Conservation (phyloP, 495 filamentous ascomycete genomes). For the Hyaloscypha hepaticicola region DNA sequence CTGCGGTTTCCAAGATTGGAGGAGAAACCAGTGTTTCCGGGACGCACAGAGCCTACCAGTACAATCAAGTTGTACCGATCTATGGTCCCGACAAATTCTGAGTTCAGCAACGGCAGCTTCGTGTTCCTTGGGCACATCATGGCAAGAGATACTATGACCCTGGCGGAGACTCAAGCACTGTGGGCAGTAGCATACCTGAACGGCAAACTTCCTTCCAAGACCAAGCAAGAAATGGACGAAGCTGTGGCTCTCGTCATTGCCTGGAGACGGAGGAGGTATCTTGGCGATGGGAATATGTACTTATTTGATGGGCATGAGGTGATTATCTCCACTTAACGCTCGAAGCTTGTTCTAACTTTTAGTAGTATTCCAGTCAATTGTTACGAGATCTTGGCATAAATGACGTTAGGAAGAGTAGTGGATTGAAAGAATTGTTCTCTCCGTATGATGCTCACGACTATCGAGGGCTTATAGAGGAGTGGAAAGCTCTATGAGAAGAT, state of each 20-base stretch:
- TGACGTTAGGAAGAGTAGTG: constrained; percentile 6
- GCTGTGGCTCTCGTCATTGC: constrained; percentile 41
- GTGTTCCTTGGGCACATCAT: constrained; percentile 38
- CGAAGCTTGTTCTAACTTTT: not conserved
- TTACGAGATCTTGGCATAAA: constrained; percentile 16
- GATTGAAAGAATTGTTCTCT: constrained; percentile 6
- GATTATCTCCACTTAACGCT: not conserved
- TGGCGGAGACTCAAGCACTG: constrained; percentile 36
- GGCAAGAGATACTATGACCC: constrained; percentile 33
- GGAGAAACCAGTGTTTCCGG: constrained; percentile 5
- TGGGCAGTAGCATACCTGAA: constrained; percentile 35
- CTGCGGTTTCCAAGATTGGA: constrained; percentile 30
- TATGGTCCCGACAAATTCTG: constrained; percentile 5
- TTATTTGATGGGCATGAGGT: constrained; percentile 17
- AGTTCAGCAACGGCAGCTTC: constrained; percentile 26
- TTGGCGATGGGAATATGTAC: constrained; percentile 20
- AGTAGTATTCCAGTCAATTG: not conserved
- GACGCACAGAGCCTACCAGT: not conserved
- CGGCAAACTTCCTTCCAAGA: constrained; percentile 33
- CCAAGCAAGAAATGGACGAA: constrained; percentile 31
- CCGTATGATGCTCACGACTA: constrained; percentile 10
- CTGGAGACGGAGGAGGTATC: constrained; percentile 42
- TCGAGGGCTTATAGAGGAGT: constrained; percentile 13
- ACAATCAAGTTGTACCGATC: constrained; percentile 6
- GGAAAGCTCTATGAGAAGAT: constrained; percentile 4